Evolutionary conservation across 768 basidiomycete species (phyloP), one percentile per base, ranked within the genome.

Genomic region (Pleurotus djamor): DNA sequence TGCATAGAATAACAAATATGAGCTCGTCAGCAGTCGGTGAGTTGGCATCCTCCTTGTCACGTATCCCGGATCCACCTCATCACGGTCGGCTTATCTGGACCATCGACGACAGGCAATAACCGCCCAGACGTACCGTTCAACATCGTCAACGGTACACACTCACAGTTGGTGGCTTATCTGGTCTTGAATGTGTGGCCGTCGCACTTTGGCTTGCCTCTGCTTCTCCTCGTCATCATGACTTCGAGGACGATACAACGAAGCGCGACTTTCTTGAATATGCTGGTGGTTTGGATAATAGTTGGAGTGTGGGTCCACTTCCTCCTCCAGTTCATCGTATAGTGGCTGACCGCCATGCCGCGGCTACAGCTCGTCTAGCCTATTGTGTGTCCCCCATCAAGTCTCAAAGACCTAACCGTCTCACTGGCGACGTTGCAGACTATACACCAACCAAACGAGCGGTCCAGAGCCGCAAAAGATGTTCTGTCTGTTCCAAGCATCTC

Each of bases 141-240:
- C 56, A 77, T 79, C 52, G 71, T 82, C 48, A 72, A 72, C 52
- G 79, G 75, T 33, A 79, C 74, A 4, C 72, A 77, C 63, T 61
- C 66, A 21, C 70, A 80, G 58, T 68, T 81, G 17, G 61, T 79
- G 4, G 67, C 67, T 10, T 81, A 76, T 60, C 69, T 82, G 62
- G 69, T 79, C 17, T 65, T 83, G 59, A 81, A 82, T 60, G 73
- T 79, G 63, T 81, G 77, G 78, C 74, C 82, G 1, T 79, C 80
- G 10, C 80, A 82, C 63, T 67, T 81, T 56, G 79, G 79, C 4
- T 74, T 83, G 21, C 81, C 80, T 16, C 17, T 82, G 16, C 66
- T 83, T 5, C 65, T 83, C 5, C 68, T 68, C 4, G 67, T 77
- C 36, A 76, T 79, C 4, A 43, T 74, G 4, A 69, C 74, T 57